Conservation (phyloP, 1,139 yeast species). For the Saccharomycopsis hybrid region DNA sequence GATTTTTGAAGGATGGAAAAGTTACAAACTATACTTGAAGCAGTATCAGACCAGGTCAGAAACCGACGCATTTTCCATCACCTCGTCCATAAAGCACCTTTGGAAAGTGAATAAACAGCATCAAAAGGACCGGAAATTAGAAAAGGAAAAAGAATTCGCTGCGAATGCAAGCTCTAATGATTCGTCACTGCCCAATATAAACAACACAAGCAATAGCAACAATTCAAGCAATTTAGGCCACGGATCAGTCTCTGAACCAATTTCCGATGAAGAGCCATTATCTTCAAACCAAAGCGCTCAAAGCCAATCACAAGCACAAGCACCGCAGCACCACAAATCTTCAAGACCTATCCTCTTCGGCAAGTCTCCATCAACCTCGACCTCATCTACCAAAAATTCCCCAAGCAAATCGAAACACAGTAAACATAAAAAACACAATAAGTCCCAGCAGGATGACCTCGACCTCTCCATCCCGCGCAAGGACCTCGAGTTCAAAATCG, state of each 20-base stretch:
- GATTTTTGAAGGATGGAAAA: constrained; percentile 68
- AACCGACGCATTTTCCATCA: constrained; percentile 55
- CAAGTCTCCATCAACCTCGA: too few species aligned
- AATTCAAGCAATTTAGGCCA: too few species aligned
- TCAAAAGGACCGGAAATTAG: constrained; percentile 25
- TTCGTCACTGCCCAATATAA: too few species aligned
- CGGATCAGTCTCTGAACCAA: constrained; percentile 24
- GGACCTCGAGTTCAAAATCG: constrained; percentile 8
- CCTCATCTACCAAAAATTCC: too few species aligned
- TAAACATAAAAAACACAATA: background rate
- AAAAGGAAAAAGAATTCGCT: too few species aligned
- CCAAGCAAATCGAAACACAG: too few species aligned
- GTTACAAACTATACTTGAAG: constrained; percentile 46
- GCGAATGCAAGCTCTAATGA: too few species aligned
- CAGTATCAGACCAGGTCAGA: constrained; percentile 60
- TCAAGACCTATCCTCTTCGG: background rate
- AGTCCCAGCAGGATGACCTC: background rate
- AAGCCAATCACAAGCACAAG: too few species aligned
- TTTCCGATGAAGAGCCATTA: background rate
- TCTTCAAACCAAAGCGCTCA: background rate
- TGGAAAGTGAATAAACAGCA: constrained; percentile 35
- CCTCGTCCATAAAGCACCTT: constrained; percentile 48
- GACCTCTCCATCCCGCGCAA: constrained; percentile 4
- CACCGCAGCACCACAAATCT: constrained; percentile 2
- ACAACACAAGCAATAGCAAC: too few species aligned